Evolutionary conservation across 1,284 basidiomycete species (phyloP), one percentile per base, ranked within the genome.

Genomic region (Sporisorium iseilematis-ciliati): DNA sequence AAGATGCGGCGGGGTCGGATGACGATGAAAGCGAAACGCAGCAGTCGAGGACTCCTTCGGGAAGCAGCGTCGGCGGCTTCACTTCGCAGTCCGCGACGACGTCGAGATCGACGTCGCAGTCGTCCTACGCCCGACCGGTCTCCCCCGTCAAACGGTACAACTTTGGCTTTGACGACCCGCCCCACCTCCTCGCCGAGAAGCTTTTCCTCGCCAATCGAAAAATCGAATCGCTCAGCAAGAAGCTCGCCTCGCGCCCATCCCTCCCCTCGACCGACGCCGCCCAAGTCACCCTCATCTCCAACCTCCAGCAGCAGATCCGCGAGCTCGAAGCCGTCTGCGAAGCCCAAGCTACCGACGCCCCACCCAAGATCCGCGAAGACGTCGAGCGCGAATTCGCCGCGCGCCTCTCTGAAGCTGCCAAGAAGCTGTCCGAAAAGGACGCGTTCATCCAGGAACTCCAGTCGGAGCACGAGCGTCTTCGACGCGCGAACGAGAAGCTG

Each of bases 321-420:
- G 82, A 84, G 56, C 72, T 82, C 14, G 81, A 82, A 66, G 73
- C 77, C 6, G 81, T 82, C 4, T 78, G 77, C 50, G 81, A 82
- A 23, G 80, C 74, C 3, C 79, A 81, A 53, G 67, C 73, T 1
- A 38, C 43, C n/a, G 75, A 79, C 20, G 75, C 81, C 2, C 77
- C 80, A 16, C 78, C 68, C 23, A 70, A 76, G 23, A 66, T 80
- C 45, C 75, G 80, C 16, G 82, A 82, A 59, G 82, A 82, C 41
- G 80, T 82, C n/a, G 80, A 79, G 42, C 50, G 65, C 12, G 81
- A 82, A 50, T 83, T 64, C 48, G 2, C 25, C 0, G 54, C 35
- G 0, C 40, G 57, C 10, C 26, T 82, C 7, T 38, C 43, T 0
- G 64, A 25, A n/a, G 41, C 80, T 20, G 45, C 73, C 26, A 33